phyloP scores from a whole-genome alignment of 1,284 basidiomycete genomes.

The Heliocybe sulcata region DNA sequence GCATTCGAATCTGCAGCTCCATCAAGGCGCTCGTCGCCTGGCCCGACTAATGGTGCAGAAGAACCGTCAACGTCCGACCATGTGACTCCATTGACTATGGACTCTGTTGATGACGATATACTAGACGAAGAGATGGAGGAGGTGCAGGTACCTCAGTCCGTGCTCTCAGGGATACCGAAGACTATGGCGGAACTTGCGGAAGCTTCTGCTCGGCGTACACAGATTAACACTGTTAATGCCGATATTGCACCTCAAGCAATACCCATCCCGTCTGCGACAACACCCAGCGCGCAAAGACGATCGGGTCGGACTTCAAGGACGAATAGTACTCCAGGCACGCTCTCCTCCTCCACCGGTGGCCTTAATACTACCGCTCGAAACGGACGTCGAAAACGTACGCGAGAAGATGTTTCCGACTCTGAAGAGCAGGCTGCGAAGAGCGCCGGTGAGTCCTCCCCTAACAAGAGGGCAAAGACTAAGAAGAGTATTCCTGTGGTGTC shows the following conservation, averaged over 20 bases:
- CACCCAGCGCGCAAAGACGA: not conserved
- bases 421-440: not conserved
- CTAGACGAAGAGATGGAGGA: slow-evolving; percentile 28
- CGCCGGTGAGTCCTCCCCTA: slow-evolving; percentile 7
- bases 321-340: not conserved
- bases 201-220: slow-evolving; percentile 18
- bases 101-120: slow-evolving; percentile 12
- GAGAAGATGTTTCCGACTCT: not conserved
- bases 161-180: slow-evolving; percentile 31
- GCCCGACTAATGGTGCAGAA: slow-evolving; percentile 5
- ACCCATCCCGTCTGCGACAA: not conserved
- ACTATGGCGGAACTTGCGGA: slow-evolving; percentile 65
- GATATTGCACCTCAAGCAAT: not conserved
- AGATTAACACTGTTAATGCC: slow-evolving; percentile 1
- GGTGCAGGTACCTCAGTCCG: slow-evolving; percentile 11
- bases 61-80: slow-evolving; percentile 9
- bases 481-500: slow-evolving; percentile 9
- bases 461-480: slow-evolving; percentile 17
- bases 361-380: not conserved
- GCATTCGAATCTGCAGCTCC: slow-evolving; percentile 2
- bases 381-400: slow-evolving; percentile 1
- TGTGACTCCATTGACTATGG: slow-evolving; percentile 4
- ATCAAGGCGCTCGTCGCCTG: slow-evolving; percentile 1
- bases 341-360: not conserved
- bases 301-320: not conserved